Evolutionary conservation across 352 stramenopile genomes (phyloP), one percentile per base, ranked within the genome.

Genomic region (Phytophthora rubi): DNA sequence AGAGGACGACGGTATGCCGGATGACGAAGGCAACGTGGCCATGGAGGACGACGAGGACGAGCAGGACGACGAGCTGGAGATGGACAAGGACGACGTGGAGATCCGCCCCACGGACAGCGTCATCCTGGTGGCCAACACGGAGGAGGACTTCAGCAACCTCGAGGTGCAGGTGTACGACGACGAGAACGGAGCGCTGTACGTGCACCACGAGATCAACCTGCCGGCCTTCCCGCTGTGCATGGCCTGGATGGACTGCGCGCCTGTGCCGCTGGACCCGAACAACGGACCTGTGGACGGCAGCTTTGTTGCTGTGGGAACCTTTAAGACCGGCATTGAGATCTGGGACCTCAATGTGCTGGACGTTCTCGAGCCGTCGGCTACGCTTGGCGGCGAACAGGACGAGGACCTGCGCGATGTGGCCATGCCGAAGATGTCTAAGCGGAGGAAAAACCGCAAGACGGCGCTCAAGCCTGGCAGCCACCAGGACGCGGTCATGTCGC

Each of bases 271-370:
- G 10, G 59, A 93, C 64, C 76, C 85, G 7, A 71, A 65, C 6
- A 86, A 75, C 13, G 89, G 89, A 6, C 85, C 88, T 10, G 79
- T 95, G 26, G 86, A 94, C 28, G 98, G 97, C 37, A 99, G 97
- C 82, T 99, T 98, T 74, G 97, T 99, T 10, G 98, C 98, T 0
- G 96, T 99, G n/a, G 98, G 98, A 35, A 99, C 98, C 13, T 99
- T 99, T 79, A 94, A 98, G 68, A 90, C 98, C 0, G 98, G 92
- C n/a, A 99, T 99, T 83, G 98, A 99, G 81, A 99, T 99, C 76
- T 99, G 98, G 98, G 99, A 99, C 77, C 82, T 99, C 2, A 98
- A 99, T 75, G 95, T 99, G 16, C 80, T 99, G 53, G 98, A 99
- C 80, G 93, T 98, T 13, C 77, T 99, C 4, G 98, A 99, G 77